Evolutionary conservation across 768 basidiomycete genomes (phyloP).

Genomic region (Coprinopsis sp.): DNA sequence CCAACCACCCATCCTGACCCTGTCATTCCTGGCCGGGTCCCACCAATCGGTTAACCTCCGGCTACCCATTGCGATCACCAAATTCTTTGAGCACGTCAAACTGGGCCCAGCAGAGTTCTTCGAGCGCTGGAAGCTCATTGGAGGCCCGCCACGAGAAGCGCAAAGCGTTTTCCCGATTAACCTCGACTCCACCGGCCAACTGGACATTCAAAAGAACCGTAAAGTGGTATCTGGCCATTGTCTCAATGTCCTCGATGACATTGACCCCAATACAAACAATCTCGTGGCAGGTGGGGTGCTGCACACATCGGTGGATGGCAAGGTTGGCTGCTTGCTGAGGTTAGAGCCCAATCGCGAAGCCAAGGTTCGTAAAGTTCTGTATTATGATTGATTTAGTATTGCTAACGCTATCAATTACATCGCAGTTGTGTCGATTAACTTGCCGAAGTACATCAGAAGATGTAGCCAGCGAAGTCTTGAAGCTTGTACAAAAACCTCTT

Average conservation of each 20-base stretch:
- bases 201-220: constrained; percentile 70
- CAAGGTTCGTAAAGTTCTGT: constrained; percentile 61
- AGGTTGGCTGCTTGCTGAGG: constrained; percentile 91
- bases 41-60: constrained; percentile 81
- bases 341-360: constrained; percentile 95
- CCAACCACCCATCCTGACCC: constrained; percentile 68
- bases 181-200: constrained; percentile 59
- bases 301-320: constrained; percentile 86
- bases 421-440: constrained; percentile 85
- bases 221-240: constrained; percentile 76
- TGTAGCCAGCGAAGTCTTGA: constrained; percentile 71
- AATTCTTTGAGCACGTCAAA: constrained; percentile 92
- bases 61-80: constrained; percentile 82
- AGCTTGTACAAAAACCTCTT: constrained; percentile 44
- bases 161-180: constrained; percentile 82
- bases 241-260: constrained; percentile 71
- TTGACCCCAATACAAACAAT: constrained; percentile 95
- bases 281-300: constrained; percentile 94
- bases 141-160: constrained; percentile 89
- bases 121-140: constrained; percentile 96
- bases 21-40: constrained; percentile 91
- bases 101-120: constrained; percentile 86
- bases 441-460: constrained; percentile 93
- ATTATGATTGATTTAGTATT: background rate
- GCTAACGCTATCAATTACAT: constrained; percentile 2